Base-by-base conservation (phyloP, 441 rosid genomes). In the Capsella rubella region DNA sequence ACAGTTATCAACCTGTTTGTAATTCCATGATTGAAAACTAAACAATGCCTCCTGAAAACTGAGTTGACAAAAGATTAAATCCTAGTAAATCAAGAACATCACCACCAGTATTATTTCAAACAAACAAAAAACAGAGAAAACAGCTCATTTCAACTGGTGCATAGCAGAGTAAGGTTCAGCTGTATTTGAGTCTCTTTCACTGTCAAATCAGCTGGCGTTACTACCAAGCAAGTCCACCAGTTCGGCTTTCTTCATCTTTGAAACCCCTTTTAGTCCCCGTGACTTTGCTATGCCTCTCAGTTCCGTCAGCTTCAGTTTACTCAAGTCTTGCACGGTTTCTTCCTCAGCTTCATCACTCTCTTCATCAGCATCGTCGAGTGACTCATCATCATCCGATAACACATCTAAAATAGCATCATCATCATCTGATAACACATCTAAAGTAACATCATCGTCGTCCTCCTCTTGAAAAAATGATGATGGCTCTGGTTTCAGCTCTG, bases 241-340 rank as follows among this genome's bases (percentile, higher is more conserved):
- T 11, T 84, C 89, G 2, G 74, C 73, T 80, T 91, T 93, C 84
- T 93, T 93, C 95, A 90, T 85, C 85, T 83, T 93, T 27, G 96
- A 91, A 76, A 75, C 79, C 77, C 95, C 93, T 79, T 84, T 93
- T 45, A 91, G 18, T 31, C 98, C 92, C 2, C 85, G 87, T 56
- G 95, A 79, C 62, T 90, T 93, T 37, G 96, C 98, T 49, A 90
- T 50, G 53, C 84, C 87, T 78, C 90, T 86, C 46, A 93, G 88
- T 76, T 87, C 95, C 5, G 76, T 47, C 16, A 90, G 72, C 86
- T 93, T 91, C 78, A 88, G 25, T 31, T 81, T 79, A 73, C 83
- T 86, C 77, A 93, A 75, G 70, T 89, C 91, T 42, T 55, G 16
- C 46, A 11, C 82, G 15, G 43, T 56, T 53, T 50, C 67, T 76